Conservation (phyloP, 495 filamentous ascomycete genomes). For the Hypomontagnella monticulosa region DNA sequence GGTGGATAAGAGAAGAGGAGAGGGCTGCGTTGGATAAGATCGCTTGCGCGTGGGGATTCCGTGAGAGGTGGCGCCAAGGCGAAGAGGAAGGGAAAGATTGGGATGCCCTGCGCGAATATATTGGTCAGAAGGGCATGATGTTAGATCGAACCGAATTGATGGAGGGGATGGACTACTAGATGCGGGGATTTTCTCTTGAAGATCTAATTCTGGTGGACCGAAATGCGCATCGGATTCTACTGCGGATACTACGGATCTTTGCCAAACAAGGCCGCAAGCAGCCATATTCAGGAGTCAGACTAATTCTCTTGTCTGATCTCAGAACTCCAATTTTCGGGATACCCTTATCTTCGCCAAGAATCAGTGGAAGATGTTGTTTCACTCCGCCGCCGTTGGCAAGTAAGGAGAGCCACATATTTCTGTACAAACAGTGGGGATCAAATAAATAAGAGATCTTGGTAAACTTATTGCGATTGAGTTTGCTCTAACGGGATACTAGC, state of each 20-base stretch:
- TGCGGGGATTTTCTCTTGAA: no score
- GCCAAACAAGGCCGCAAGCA: neutral
- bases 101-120: constrained; percentile 82
- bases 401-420: neutral
- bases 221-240: neutral
- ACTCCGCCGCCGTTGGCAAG: constrained; percentile 4
- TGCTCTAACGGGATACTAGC: constrained; percentile 20
- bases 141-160: constrained; percentile 87
- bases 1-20: constrained; percentile 96
- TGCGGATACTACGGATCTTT: neutral
- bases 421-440: neutral
- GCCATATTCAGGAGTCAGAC: neutral
- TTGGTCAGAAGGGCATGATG: constrained; percentile 83
- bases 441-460: constrained; percentile 18
- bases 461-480: constrained; percentile 25
- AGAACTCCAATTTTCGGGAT: neutral
- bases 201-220: no score
- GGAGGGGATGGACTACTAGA: constrained; percentile 82
- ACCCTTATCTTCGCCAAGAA: neutral
- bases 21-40: constrained; percentile 87
- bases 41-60: constrained; percentile 89
- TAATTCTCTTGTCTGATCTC: neutral
- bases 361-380: neutral
- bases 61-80: constrained; percentile 77
- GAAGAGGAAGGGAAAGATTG: constrained; percentile 93